Percentiles rank a stretch among this genome's conserved stretches.
phyloP scores from a whole-genome alignment of 345 rosid species.

The Rhodamnia rubescens region DNA sequence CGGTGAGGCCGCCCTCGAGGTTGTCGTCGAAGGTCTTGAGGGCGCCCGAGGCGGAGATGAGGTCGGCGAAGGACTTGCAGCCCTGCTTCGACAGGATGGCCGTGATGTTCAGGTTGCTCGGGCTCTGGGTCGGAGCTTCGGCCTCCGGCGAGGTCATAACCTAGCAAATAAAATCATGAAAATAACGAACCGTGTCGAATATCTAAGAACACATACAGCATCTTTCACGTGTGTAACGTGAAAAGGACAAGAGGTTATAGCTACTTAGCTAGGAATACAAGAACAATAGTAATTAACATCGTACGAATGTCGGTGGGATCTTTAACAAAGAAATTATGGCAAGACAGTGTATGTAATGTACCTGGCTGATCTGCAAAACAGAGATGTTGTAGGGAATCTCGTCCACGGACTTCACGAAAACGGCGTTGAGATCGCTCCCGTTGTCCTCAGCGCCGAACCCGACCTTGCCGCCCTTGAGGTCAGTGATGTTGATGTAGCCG shows the following conservation, averaged over 20 bases:
- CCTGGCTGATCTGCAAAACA: slow-evolving; percentile 61
- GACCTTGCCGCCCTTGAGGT: slow-evolving; percentile 78
- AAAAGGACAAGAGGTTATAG: background rate
- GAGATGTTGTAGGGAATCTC: slow-evolving; percentile 82
- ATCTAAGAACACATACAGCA: no score
- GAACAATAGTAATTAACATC: background rate
- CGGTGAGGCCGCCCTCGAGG: slow-evolving; percentile 76
- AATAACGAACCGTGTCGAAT: background rate
- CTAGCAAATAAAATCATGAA: background rate
- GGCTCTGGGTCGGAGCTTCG: slow-evolving; percentile 74
- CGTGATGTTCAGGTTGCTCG: slow-evolving; percentile 52
- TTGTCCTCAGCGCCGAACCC: slow-evolving; percentile 61
- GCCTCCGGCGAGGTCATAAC: slow-evolving; percentile 64
- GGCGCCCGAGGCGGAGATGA: slow-evolving; percentile 49
- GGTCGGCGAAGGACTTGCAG: slow-evolving; percentile 65
- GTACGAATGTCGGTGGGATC: background rate
- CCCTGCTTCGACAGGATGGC: slow-evolving; percentile 66
- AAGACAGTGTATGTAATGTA: slow-evolving; percentile 7
- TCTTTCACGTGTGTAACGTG: background rate
- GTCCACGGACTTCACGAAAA: slow-evolving; percentile 56
- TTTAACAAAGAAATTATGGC: background rate
- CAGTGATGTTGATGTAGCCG: slow-evolving; percentile 77
- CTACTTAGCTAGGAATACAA: background rate
- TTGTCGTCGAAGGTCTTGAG: slow-evolving; percentile 54
- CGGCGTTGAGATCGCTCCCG: slow-evolving; percentile 35